phyloP scores from a whole-genome alignment of 106 monocot species.

The Alisma plantagoaquatica region DNA sequence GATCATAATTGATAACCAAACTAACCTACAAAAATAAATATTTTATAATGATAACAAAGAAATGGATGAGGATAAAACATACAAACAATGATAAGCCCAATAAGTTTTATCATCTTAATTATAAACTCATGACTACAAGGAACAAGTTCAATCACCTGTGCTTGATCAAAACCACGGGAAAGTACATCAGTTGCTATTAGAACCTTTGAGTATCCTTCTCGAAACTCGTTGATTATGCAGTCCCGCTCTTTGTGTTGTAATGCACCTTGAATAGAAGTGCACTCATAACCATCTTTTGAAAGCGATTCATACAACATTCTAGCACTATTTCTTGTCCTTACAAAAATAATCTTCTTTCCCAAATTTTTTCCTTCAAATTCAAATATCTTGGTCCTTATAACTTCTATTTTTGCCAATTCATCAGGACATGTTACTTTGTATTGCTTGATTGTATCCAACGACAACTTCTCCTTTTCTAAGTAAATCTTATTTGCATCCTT shows the following conservation, averaged over 20 bases:
- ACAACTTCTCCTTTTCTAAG: slow-evolving; percentile 78
- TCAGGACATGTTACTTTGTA: slow-evolving; percentile 69
- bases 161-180: slow-evolving; percentile 84
- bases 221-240: slow-evolving; percentile 73
- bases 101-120: neutral
- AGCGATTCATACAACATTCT: slow-evolving; percentile 42
- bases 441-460: slow-evolving; percentile 73
- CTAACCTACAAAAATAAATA: slow-evolving; percentile 39
- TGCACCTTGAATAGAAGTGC: slow-evolving; percentile 78
- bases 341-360: slow-evolving; percentile 90
- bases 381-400: slow-evolving; percentile 77
- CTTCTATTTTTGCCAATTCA: slow-evolving; percentile 61
- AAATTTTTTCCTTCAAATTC: slow-evolving; percentile 74
- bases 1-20: slow-evolving; percentile 82
- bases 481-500: slow-evolving; percentile 64
- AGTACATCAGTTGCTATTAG: slow-evolving; percentile 82
- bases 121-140: too few species aligned
- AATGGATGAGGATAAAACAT: neutral
- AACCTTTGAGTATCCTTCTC: slow-evolving; percentile 67
- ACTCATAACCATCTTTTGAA: slow-evolving; percentile 59
- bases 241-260: slow-evolving; percentile 60
- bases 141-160: slow-evolving; percentile 45
- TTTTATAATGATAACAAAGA: neutral
- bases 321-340: slow-evolving; percentile 66
- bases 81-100: neutral